phyloP scores from a whole-genome alignment of 164 flowering plant genomes.

The Buxus sempervirens region DNA sequence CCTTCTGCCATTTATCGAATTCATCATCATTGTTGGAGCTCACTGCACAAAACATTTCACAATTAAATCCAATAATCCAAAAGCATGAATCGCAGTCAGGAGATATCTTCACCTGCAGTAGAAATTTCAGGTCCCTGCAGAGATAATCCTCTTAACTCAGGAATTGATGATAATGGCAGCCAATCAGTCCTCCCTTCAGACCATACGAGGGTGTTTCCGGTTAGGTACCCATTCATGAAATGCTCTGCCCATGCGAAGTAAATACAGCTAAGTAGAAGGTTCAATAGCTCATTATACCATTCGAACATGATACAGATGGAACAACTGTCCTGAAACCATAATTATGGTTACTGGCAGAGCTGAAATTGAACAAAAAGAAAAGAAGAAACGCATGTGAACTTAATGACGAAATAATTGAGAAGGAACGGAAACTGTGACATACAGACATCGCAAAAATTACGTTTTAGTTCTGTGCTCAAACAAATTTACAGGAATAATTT shows the following conservation, averaged over 20 bases:
- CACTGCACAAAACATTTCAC: slow-evolving; percentile 27
- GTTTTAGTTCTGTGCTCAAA: too few species aligned
- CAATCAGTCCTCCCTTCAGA: slow-evolving; percentile 80
- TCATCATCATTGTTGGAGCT: slow-evolving; percentile 51
- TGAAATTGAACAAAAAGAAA: slow-evolving; percentile 31
- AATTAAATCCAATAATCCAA: slow-evolving; percentile 5
- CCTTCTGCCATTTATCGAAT: slow-evolving; percentile 76
- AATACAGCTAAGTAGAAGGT: slow-evolving; percentile 49
- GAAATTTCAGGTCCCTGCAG: slow-evolving; percentile 20
- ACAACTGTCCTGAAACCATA: slow-evolving; percentile 36
- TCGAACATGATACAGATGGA: slow-evolving; percentile 42
- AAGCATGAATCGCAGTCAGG: neutral
- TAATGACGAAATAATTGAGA: too few species aligned
- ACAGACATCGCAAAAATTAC: neutral
- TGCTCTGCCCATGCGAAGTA: slow-evolving; percentile 76
- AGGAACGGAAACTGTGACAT: slow-evolving; percentile 6
- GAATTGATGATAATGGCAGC: slow-evolving; percentile 59
- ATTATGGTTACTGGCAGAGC: slow-evolving; percentile 36
- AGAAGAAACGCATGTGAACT: too few species aligned
- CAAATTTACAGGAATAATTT: too few species aligned
- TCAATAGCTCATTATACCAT: slow-evolving; percentile 41
- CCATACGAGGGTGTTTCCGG: slow-evolving; percentile 72
- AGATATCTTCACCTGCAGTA: slow-evolving; percentile 27
- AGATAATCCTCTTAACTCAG: slow-evolving; percentile 40
- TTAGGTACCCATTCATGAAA: slow-evolving; percentile 62